Evolutionary conservation across 257 asterid genomes (phyloP), one percentile per base, ranked within the genome.

Genomic region (Sherardia arvensis): DNA sequence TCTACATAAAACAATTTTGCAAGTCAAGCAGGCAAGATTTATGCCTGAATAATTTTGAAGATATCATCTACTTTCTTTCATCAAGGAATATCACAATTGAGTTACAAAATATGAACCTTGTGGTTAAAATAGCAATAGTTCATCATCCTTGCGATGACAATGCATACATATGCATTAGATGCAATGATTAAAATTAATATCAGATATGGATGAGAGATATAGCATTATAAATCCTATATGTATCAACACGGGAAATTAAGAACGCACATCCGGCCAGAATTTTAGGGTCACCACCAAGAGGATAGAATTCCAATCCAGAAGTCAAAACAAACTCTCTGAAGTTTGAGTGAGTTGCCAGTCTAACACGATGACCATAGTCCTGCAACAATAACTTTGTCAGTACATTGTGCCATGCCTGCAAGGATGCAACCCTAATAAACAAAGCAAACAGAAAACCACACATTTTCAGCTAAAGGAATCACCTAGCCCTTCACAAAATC

Each of bases 261-360:
- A 9, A 79, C 94, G 68, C 87, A 88, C 98, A 88, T 78, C 80
- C 98, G 1, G 98, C 98, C 73, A 91, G 95, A 78, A 88, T 82
- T 86, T 83, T 87, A 61, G 98, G 98, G 80, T 91, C 98, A 27
- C 95, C 98, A 7, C 98, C 96, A 14, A 91, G 94, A 69, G 98
- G 96, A 85, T 86, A 87, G 73, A 88, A 91, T 77, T 91, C 98
- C 89, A 91, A 78, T 62, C 98, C 96, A 61, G 98, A 77, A 55
- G 95, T 78, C 88, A 91, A 65, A 74, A 91, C 98, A 78, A 91
- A 91, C 84, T 88, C 98, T 76, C 85, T 88, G 77, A 91, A 91
- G 81, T 91, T 91, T 74, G 91, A 85, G 77, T 91, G 98, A 66
- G 95, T 88, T 15, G 98, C 98, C 81, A 88, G 79, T 79, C 98